Percentiles rank a stretch among this genome's conserved stretches.
These are phyloP conservation scores for Delphinella strobiligena DNA, from an alignment of 2,329 filamentous ascomycete species.

Conservation along the genomic window DNA sequence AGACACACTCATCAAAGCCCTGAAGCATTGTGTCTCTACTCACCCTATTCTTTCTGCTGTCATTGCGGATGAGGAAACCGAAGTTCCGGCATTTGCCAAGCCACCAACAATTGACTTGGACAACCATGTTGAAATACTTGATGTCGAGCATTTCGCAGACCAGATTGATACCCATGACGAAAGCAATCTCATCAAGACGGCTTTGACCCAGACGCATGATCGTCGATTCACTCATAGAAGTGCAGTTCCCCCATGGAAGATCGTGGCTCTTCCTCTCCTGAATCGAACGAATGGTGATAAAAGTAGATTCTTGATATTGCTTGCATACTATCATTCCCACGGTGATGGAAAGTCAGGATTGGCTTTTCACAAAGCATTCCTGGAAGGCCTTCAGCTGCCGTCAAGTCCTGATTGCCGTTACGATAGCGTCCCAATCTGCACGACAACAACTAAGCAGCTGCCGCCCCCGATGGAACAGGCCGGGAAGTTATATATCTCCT, in stretches of 20 bases:
- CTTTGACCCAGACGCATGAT: constrained; percentile 1
- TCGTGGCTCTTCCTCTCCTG: constrained; percentile 24
- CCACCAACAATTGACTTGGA: constrained; percentile 23
- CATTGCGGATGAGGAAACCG: constrained; percentile 24
- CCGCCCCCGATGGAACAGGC: constrained; percentile 27
- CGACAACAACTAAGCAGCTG: constrained; percentile 14
- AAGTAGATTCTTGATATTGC: constrained; percentile 24
- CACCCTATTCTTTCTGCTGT: constrained; percentile 28
- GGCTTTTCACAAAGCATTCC: constrained; percentile 31
- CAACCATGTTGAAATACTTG: constrained; percentile 27
- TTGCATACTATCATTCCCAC: constrained; percentile 32
- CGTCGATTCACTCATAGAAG: constrained; percentile 13
- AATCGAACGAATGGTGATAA: not conserved
- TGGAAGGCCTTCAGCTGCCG: constrained; percentile 15
- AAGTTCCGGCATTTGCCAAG: constrained; percentile 24
- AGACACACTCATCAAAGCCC: constrained; percentile 17
- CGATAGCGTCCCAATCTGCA: constrained; percentile 6
- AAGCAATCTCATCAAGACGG: constrained; percentile 1
- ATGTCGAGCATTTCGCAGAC: not conserved
- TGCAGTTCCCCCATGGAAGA: constrained; percentile 30
- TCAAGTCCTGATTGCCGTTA: not conserved
- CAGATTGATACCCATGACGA: not conserved
- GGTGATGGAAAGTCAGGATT: constrained; percentile 33
- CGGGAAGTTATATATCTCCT: constrained; percentile 30
- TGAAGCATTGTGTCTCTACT: constrained; percentile 26